Base-by-base conservation (phyloP, 495 filamentous ascomycete genomes). In the Pyrenula aspistea region DNA sequence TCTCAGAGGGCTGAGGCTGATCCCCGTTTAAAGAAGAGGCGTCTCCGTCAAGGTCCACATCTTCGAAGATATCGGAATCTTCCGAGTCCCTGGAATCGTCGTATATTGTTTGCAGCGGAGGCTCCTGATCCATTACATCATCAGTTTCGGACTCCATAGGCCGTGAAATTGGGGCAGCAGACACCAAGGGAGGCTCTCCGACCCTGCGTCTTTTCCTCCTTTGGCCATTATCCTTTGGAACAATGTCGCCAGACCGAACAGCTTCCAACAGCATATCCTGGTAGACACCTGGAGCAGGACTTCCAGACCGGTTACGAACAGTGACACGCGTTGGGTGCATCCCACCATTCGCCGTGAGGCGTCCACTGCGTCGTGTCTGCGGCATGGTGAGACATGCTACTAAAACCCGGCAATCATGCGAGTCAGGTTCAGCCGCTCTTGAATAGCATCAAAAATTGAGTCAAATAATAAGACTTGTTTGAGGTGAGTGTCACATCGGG, bases 11-110 rank as follows among this genome's bases (percentile, higher is more conserved):
- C n/a, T n/a, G n/a, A 19, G 60, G 20, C 25, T 22, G 53, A 22
- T 19, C 31, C 24, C 59, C 63, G 24, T 73, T 68, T 55, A 69
- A 65, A 20, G 66, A 55, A 51, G 65, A 60, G 20, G 64, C 55
- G 22, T 69, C 65, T 59, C 77, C 68, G 10, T 68, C 65, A 20
- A 86, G 67, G 56, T 79, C 77, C 2, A 89, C 79, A 59, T 87
- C 83, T 68, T 91, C 87, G 82, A 84, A 90, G 48, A 84, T 83
- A 55, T 88, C 83, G 56, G 78, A 83, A 48, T 84, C 85, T 20
- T 81, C 67, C 11, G 64, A 67, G n/a, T 65, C 65, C 4, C 67
- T 65, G 24, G 59, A 58, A 22, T 67, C 65, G 31, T 78, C 73
- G 59, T 76, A 76, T 2, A 71, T 61, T 4, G 69, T 74, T 58